Base-by-base conservation (phyloP, 2,329 filamentous ascomycete species). In the Colletotrichum lini region DNA sequence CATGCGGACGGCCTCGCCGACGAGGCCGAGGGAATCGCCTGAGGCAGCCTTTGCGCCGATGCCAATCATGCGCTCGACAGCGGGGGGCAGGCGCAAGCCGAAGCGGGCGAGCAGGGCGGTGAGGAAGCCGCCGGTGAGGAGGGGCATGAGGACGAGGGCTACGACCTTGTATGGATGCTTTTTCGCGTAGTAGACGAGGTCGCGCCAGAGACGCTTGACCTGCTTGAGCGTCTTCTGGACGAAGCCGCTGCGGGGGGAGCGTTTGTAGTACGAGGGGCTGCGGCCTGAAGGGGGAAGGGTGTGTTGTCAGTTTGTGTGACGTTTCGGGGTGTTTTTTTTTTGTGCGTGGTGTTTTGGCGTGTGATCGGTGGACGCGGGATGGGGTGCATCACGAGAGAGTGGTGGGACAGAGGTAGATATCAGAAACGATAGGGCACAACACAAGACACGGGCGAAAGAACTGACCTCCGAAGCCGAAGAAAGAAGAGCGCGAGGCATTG, bases 141-240 rank as follows among this genome's bases (percentile, higher is more conserved):
- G 87, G 12, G 96, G 96, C 88, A 98, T 90, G 77, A 98, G 88
- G 73, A 98, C 92, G 73, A 95, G 89, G 85, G 94, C 87, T 84
- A 98, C 93, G 58, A 97, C 93, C 83, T 97, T 97, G 79, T 94
- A 84, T 0, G 95, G 96, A 83, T 98, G 92, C 47, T 90, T 88
- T 79, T 94, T 92, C 77, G 94, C 93, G 83, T 96, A 97, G 80
- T 92, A 89, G 80, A 92, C 86, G 10, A 98, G 90, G 79, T 97
- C 92, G 77, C 93, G 92, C 68, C 98, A 84, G 73, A 98, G 89
- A 53, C 92, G 91, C 79, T 92, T 92, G 72, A 98, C 89, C 77
- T 94, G 92, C 81, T 90, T 89, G 80, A 94, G 88, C 57, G 94
- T 86, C 75, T 92, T 91, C 67, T 90, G 84, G 73, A 98, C 83